Percentiles rank a stretch among this genome's conserved stretches.
These are phyloP conservation scores for Przewalskia tangutica DNA, from an alignment of 257 asterid species.

Conservation along the genomic window DNA sequence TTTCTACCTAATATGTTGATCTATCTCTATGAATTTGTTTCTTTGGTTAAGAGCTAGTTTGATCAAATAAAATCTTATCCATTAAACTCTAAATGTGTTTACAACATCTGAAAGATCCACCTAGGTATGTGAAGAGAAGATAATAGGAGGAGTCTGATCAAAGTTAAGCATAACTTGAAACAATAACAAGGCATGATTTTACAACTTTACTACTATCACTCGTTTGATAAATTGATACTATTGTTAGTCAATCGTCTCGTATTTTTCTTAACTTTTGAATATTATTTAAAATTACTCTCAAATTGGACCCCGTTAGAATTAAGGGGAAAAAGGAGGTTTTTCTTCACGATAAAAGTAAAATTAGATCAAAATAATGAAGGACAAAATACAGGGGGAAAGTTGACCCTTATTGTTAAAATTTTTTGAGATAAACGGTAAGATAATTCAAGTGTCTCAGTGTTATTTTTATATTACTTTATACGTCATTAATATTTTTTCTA, in stretches of 20 bases:
- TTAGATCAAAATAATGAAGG: too few species aligned
- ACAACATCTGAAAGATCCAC: background rate
- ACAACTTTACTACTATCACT: too few species aligned
- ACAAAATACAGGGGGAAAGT: background rate
- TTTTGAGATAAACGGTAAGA: background rate
- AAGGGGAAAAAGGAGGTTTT: too few species aligned
- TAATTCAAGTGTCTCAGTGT: background rate
- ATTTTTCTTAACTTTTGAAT: background rate
- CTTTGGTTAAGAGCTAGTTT: background rate
- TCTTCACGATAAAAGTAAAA: too few species aligned
- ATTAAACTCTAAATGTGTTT: background rate
- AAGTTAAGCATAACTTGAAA: too few species aligned
- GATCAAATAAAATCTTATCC: background rate
- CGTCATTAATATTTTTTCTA: too few species aligned
- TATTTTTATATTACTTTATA: too few species aligned
- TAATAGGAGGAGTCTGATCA: background rate
- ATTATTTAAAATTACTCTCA: too few species aligned
- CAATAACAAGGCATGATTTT: background rate
- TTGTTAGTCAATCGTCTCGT: background rate
- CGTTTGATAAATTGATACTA: background rate
- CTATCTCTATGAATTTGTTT: background rate
- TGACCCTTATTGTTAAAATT: background rate
- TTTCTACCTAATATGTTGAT: background rate
- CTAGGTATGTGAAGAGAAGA: background rate
- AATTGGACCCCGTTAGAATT: too few species aligned